Conservation (phyloP, 768 basidiomycete genomes). For the Xerocomellus amylosporus region DNA sequence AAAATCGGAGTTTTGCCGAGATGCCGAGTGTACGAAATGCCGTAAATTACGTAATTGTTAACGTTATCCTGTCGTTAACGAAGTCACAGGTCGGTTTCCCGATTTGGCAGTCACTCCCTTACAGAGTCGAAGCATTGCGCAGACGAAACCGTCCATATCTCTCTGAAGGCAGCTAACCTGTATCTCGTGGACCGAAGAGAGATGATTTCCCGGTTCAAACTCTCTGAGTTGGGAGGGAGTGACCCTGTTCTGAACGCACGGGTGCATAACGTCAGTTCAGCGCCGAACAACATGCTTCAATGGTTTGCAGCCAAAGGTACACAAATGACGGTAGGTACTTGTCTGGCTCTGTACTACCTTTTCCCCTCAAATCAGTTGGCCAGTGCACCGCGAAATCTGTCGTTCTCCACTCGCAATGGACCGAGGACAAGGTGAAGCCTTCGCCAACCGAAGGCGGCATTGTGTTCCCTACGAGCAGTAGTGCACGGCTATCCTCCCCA, state of each 20-base stretch:
- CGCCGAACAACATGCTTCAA: slow-evolving; percentile 87
- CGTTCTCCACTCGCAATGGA: slow-evolving; percentile 84
- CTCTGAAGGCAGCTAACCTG: slow-evolving; percentile 5
- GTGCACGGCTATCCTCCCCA: slow-evolving; percentile 26
- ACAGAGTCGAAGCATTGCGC: too few species aligned
- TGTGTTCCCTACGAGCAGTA: slow-evolving; percentile 27
- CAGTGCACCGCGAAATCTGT: slow-evolving; percentile 88
- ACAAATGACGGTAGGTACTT: slow-evolving; percentile 74
- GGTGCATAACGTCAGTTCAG: slow-evolving; percentile 72
- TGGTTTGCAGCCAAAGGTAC: slow-evolving; percentile 91
- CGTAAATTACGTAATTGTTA: too few species aligned
- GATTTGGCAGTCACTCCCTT: too few species aligned
- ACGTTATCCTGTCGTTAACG: too few species aligned
- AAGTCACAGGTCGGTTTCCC: too few species aligned
- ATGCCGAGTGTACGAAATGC: too few species aligned
- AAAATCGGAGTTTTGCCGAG: too few species aligned
- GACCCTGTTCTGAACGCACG: slow-evolving; percentile 67
- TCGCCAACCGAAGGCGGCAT: slow-evolving; percentile 12
- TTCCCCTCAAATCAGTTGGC: not conserved
- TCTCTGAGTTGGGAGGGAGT: slow-evolving; percentile 68
- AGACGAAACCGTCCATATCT: too few species aligned
- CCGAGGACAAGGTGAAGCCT: slow-evolving; percentile 51
- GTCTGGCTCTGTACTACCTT: not conserved
- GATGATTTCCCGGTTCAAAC: slow-evolving; percentile 90
- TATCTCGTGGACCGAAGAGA: slow-evolving; percentile 54